Evolutionary conservation across 345 rosid genomes (phyloP).

Genomic region (Conringia planisiliqua): DNA sequence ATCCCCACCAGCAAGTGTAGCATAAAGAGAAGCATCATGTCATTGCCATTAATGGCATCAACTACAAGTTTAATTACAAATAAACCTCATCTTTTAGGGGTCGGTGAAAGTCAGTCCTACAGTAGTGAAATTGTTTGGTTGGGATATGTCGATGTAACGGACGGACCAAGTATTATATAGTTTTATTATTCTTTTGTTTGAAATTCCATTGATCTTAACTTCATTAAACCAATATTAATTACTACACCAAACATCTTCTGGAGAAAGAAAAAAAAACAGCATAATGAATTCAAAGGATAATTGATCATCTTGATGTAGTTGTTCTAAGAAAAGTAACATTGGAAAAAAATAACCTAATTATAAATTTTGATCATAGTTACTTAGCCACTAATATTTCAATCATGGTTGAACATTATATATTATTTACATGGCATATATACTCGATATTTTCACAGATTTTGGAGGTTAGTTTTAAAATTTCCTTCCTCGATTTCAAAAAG

Average conservation of each 20-base stretch:
- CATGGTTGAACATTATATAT: no score
- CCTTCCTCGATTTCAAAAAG: neutral
- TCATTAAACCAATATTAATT: neutral
- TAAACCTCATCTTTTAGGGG: neutral
- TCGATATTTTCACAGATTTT: neutral
- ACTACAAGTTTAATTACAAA: neutral
- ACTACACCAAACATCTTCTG: neutral
- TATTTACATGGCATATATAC: neutral
- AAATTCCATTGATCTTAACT: neutral
- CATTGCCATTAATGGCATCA: conserved; percentile 22
- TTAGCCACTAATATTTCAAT: neutral
- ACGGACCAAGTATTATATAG: neutral
- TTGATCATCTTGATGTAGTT: no score
- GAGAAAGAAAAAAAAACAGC: neutral
- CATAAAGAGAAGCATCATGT: conserved; percentile 24
- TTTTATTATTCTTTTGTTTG: neutral
- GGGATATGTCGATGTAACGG: neutral
- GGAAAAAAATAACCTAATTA: no score
- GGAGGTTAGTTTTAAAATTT: neutral
- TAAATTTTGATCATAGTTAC: neutral
- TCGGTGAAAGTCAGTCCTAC: neutral
- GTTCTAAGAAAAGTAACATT: no score
- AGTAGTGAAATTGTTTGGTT: neutral
- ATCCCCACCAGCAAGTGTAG: conserved; percentile 13
- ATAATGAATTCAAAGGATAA: neutral